Conservation (phyloP, 371 early-diverging fungal species). For the Mycotypha africana region DNA sequence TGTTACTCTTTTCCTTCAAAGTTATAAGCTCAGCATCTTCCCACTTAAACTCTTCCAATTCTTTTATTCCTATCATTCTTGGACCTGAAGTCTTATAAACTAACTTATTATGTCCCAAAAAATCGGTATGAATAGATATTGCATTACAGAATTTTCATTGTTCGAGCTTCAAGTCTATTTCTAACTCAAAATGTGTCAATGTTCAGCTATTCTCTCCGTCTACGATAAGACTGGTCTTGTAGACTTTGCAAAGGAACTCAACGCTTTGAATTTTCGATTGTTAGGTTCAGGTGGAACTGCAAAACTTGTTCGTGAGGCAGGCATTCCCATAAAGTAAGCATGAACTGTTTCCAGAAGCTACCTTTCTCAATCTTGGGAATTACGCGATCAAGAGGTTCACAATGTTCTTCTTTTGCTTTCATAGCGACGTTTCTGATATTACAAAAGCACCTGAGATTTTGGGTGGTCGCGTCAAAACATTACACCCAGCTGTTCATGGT, state of each 20-base stretch:
- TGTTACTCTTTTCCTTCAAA: no score
- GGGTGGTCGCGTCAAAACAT: slow-evolving; percentile 97
- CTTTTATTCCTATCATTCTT: no score
- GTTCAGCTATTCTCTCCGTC: slow-evolving; percentile 87
- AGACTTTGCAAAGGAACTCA: slow-evolving; percentile 82
- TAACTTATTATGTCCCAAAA: no score
- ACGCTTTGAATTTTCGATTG: slow-evolving; percentile 71
- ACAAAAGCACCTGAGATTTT: slow-evolving; percentile 98
- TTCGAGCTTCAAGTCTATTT: no score
- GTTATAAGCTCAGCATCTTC: no score
- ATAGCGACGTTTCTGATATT: slow-evolving; percentile 92
- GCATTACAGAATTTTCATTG: no score
- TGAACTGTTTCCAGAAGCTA: neutral
- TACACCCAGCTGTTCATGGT: slow-evolving; percentile 98
- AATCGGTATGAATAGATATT: no score
- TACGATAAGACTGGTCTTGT: slow-evolving; percentile 95
- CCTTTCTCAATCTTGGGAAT: neutral
- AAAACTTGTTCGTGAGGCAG: slow-evolving; percentile 82
- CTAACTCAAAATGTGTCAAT: slow-evolving; percentile 21
- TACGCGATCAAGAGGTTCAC: no score
- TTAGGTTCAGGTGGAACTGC: slow-evolving; percentile 96
- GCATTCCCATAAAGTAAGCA: slow-evolving; percentile 79
- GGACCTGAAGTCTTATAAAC: no score
- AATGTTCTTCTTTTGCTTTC: neutral
- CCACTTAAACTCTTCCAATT: no score